Conservation (phyloP, 768 basidiomycete species). For the Suillus occidentalis region DNA sequence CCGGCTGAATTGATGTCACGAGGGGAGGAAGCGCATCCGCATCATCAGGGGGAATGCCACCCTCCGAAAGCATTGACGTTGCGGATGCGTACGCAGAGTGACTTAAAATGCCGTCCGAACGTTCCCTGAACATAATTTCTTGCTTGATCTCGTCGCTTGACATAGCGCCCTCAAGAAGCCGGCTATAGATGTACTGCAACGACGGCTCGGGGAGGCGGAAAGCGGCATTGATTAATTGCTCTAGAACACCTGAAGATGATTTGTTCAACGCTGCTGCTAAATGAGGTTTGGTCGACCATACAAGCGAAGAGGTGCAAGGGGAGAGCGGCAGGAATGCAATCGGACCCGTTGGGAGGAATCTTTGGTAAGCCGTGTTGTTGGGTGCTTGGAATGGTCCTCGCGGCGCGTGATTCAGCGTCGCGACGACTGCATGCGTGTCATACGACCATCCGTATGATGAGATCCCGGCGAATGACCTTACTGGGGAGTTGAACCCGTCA, state of each 20-base stretch:
- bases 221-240: conserved; percentile 83
- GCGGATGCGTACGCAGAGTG: conserved; percentile 64
- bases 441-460: conserved; percentile 91
- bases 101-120: conserved; percentile 61
- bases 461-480: conserved; percentile 82
- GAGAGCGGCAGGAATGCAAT: conserved; percentile 93
- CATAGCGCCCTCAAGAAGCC: conserved; percentile 58
- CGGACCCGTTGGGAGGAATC: conserved; percentile 93
- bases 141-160: conserved; percentile 49
- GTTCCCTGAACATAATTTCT: conserved; percentile 75
- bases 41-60: conserved; percentile 61
- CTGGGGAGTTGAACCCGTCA: conserved; percentile 94
- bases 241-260: conserved; percentile 61
- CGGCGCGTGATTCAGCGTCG: conserved; percentile 76
- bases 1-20: conserved; percentile 66
- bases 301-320: conserved; percentile 76
- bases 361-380: conserved; percentile 86
- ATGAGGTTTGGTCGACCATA: conserved; percentile 87
- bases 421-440: conserved; percentile 85
- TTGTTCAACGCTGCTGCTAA: conserved; percentile 73
- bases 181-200: conserved; percentile 61
- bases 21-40: conserved; percentile 71
- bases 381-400: conserved; percentile 58
- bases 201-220: conserved; percentile 82
- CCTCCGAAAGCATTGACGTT: conserved; percentile 27